phyloP scores from a whole-genome alignment of 441 rosid genomes.

The Kokia cookei region DNA sequence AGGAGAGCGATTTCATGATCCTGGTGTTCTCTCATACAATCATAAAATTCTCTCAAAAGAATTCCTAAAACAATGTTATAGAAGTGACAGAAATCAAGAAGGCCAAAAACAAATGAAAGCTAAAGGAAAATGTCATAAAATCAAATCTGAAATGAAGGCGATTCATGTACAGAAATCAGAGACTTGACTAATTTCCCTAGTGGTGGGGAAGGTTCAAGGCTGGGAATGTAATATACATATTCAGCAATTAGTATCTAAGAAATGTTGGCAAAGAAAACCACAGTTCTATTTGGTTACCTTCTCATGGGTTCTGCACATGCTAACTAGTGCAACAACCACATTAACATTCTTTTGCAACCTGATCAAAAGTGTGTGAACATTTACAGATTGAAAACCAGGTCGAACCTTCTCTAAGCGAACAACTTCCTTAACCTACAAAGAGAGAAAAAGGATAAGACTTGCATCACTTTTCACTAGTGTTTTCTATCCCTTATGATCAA shows the following conservation, averaged over 20 bases:
- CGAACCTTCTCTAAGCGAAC: conserved; percentile 30
- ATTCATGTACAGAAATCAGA: not conserved
- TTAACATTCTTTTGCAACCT: conserved; percentile 51
- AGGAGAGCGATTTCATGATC: not conserved
- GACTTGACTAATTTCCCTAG: not conserved
- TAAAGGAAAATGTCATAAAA: not conserved
- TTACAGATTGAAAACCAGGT: conserved; percentile 32
- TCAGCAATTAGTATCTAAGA: not conserved
- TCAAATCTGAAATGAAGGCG: not conserved
- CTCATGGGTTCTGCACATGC: conserved; percentile 56
- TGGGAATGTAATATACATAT: not conserved
- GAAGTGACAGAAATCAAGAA: not conserved
- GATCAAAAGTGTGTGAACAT: conserved; percentile 38
- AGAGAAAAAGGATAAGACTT: conserved; percentile 3
- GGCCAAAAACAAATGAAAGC: not conserved
- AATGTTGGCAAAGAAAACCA: not conserved
- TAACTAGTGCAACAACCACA: conserved; percentile 70
- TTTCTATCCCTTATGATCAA: conserved; percentile 5
- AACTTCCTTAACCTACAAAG: conserved; percentile 53
- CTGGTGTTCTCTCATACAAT: not conserved
- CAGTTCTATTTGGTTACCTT: conserved; percentile 41
- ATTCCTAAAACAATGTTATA: not conserved
- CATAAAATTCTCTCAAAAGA: not conserved
- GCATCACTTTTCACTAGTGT: not conserved
- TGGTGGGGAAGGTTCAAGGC: not conserved